phyloP scores from a whole-genome alignment of 306 rosid species.

The Benincasa hispida region DNA sequence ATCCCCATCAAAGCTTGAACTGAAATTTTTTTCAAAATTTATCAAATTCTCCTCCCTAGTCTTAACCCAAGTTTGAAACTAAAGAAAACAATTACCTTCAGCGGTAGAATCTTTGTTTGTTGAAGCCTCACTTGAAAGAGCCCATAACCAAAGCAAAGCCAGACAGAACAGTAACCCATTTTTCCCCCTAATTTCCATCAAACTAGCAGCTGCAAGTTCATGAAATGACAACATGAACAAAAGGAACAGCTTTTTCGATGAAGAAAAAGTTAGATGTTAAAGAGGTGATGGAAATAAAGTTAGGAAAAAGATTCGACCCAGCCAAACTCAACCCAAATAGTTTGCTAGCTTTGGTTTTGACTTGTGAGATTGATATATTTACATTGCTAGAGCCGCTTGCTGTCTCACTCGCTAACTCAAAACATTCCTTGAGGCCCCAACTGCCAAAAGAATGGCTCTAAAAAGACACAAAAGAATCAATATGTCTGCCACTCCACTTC shows the following conservation, averaged over 20 bases:
- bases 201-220: not conserved
- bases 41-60: not conserved
- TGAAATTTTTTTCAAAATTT: constrained; percentile 6
- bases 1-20: constrained; percentile 52
- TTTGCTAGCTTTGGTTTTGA: not conserved
- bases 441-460: constrained; percentile 23
- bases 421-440: constrained; percentile 8
- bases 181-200: constrained; percentile 19
- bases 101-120: constrained; percentile 34
- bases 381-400: not conserved
- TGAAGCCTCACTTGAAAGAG: constrained; percentile 32
- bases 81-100: constrained; percentile 37
- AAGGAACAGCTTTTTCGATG: not conserved
- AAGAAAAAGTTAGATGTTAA: not conserved
- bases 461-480: constrained; percentile 30
- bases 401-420: not conserved
- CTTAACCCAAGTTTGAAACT: not conserved
- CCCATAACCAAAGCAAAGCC: constrained; percentile 31
- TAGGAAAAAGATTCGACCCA: not conserved
- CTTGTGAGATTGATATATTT: not conserved
- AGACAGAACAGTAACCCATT: constrained; percentile 14
- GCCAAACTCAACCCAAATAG: not conserved
- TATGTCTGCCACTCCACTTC: constrained; percentile 36
- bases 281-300: constrained; percentile 1
- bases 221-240: not conserved